These are phyloP conservation scores for Clitopilus hobsonii DNA, from an alignment of 768 basidiomycete genomes.

Conservation along the genomic window DNA sequence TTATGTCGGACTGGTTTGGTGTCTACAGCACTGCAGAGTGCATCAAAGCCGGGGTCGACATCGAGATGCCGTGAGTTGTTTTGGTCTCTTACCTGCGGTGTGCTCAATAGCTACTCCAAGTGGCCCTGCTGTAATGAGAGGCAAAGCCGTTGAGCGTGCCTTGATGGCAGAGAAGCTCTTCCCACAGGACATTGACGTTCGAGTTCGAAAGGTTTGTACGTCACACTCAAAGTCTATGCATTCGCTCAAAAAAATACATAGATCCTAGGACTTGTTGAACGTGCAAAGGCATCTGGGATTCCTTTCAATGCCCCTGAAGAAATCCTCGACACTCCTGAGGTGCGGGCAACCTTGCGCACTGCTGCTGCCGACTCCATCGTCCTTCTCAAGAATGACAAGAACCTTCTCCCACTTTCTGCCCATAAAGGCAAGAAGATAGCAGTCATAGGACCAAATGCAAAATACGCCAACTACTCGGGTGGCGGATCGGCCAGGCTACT, in stretches of 20 bases:
- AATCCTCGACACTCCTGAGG: slow-evolving; percentile 38
- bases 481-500: slow-evolving; percentile 55
- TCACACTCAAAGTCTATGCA: too few species aligned
- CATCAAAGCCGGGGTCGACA: slow-evolving; percentile 59
- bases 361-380: slow-evolving; percentile 53
- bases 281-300: slow-evolving; percentile 46
- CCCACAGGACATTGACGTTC: slow-evolving; percentile 33
- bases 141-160: slow-evolving; percentile 35
- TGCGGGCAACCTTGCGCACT: slow-evolving; percentile 42
- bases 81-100: slow-evolving; percentile 13
- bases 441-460: slow-evolving; percentile 62
- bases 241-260: slow-evolving; percentile 11
- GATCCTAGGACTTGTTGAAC: slow-evolving; percentile 44
- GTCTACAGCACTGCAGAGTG: slow-evolving; percentile 41
- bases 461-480: slow-evolving; percentile 45
- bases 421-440: slow-evolving; percentile 38
- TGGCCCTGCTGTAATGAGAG: slow-evolving; percentile 45
- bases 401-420: slow-evolving; percentile 43
- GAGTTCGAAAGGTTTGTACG: slow-evolving; percentile 26
- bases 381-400: slow-evolving; percentile 54
- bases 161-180: slow-evolving; percentile 39
- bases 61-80: slow-evolving; percentile 53
- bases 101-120: slow-evolving; percentile 14
- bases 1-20: slow-evolving; percentile 61
- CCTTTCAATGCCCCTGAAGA: slow-evolving; percentile 50